Base-by-base conservation (phyloP, 2,329 filamentous ascomycete species). In the Aspergillus sergii region DNA sequence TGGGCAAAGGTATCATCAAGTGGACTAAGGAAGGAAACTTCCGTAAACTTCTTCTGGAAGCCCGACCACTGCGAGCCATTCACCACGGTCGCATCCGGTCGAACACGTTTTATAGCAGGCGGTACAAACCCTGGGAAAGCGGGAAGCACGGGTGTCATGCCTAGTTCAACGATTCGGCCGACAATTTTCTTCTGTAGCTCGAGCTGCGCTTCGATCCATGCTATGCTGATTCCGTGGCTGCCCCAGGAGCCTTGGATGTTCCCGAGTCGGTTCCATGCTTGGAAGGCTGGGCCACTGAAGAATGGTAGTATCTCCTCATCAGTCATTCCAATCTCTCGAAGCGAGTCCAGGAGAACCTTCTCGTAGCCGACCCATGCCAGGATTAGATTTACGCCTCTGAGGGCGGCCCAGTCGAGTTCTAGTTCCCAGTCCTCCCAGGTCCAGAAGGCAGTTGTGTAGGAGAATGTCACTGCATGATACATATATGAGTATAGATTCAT, bases 231-330 rank as follows among this genome's bases (percentile, higher is more conserved):
- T 0, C 6, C 4, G 10, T 78, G 80, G 5, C 78, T 79, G 39
- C 77, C 78, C 83, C 83, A 85, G 1, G 81, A 82, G 9, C 81
- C 79, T 65, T 84, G 82, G 21, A 83, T 84, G 65, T 85, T 86
- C 11, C 83, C 83, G 60, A 86, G 82, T n/a, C 82, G 79, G 65
- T 85, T 85, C 83, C 83, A 86, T 12, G 83, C 75, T 62, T 83
- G 81, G 61, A 85, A 85, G 0, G 83, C 82, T 1, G 83, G 83
- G 0, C 83, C 83, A 56, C 79, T 83, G 58, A 85, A 74, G 69
- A 83, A 85, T 1, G 76, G 71, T 1, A 74, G 57, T 54, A 85
- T 83, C 30, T 85, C 81, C 5, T 72, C 67, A 43, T 82, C 73
- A 0, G 75, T 78, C 43, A 85, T 75, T 9, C 81, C 80, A 21